Evolutionary conservation across 805 yeast genomes (phyloP), one percentile per base, ranked within the genome.

Genomic region (Isabelozyma heimii): DNA sequence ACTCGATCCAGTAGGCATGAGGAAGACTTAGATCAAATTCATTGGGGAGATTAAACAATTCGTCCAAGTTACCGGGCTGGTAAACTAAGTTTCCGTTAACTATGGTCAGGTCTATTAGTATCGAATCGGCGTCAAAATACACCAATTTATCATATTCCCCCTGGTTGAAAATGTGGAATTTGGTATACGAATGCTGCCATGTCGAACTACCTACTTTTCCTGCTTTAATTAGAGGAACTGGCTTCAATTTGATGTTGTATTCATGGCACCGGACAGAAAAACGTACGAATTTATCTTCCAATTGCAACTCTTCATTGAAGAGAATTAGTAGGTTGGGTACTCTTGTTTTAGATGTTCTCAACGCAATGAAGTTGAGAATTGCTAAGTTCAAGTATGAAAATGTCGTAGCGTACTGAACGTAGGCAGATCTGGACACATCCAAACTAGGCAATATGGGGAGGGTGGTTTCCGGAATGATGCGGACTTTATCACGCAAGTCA

Each of bases 321-420:
- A 84, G 47, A 5, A 84, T 52, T 5, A 83, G 75, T 49, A 82
- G 54, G 45, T 79, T 70, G 0, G 82, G 81, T 46, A 72, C 66
- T 1, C 78, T 64, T 1, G 71, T 65, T 40, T 51, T 43, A 5
- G 65, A 59, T 13, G 65, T 59, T 33, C 69, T 60, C 43, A 84
- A 57, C 26, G 65, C 66, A 2, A 57, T 49, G 45, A 64, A 60
- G 51, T 81, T 77, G 56, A 82, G 67, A 40, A 83, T 54, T 3
- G 84, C 78, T 43, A 80, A 72, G 51, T 83, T 77, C 46, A 83
- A 61, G 53, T 83, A 81, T 17, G 71, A 66, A 8, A 67, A 54
- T 47, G 76, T 69, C 0, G 89, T 81, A 4, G 85, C 87, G 61
- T 84, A 84, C 45, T 80, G 80, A 5, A 83, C 80, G 58, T 84